Evolutionary conservation across 2,329 filamentous ascomycete genomes (phyloP).

Genomic region (Fusarium sublunatum): DNA sequence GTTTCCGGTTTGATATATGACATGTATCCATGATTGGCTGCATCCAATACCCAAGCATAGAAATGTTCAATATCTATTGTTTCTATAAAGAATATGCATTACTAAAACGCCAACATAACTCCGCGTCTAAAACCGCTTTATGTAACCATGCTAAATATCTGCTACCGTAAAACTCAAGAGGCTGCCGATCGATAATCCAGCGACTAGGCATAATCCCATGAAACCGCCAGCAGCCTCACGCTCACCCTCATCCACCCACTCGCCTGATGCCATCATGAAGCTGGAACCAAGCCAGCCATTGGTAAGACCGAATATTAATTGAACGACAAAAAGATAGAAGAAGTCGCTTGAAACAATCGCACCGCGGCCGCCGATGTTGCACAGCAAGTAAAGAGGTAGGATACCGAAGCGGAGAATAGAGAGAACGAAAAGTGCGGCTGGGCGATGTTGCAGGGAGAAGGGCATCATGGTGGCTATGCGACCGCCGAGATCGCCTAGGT

Average conservation of each 20-base stretch:
- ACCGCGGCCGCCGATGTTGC: slow-evolving; percentile 84
- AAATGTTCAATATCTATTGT: slow-evolving; percentile 27
- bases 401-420: slow-evolving; percentile 74
- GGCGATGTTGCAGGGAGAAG: slow-evolving; percentile 69
- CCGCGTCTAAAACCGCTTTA: slow-evolving; percentile 21
- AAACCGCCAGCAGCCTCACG: slow-evolving; percentile 91
- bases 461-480: slow-evolving; percentile 73
- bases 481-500: slow-evolving; percentile 84
- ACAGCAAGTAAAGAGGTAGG: slow-evolving; percentile 87
- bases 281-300: slow-evolving; percentile 89
- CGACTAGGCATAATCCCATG: slow-evolving; percentile 91
- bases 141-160: slow-evolving; percentile 52
- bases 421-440: slow-evolving; percentile 74
- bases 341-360: slow-evolving; percentile 81
- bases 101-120: slow-evolving; percentile 18
- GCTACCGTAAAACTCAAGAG: slow-evolving; percentile 84
- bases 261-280: slow-evolving; percentile 90
- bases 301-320: slow-evolving; percentile 83
- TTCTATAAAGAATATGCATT: slow-evolving; percentile 15
- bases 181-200: slow-evolving; percentile 85
- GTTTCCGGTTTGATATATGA: slow-evolving; percentile 33
- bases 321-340: slow-evolving; percentile 88
- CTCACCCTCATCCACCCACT: slow-evolving; percentile 85
- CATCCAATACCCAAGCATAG: slow-evolving; percentile 22
- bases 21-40: slow-evolving; percentile 30